A percentile compares a stretch with the other conserved stretches of the same genome.
Evolutionary conservation across 495 filamentous ascomycete species (phyloP).

Genomic region (Neurospora sublineolata): DNA sequence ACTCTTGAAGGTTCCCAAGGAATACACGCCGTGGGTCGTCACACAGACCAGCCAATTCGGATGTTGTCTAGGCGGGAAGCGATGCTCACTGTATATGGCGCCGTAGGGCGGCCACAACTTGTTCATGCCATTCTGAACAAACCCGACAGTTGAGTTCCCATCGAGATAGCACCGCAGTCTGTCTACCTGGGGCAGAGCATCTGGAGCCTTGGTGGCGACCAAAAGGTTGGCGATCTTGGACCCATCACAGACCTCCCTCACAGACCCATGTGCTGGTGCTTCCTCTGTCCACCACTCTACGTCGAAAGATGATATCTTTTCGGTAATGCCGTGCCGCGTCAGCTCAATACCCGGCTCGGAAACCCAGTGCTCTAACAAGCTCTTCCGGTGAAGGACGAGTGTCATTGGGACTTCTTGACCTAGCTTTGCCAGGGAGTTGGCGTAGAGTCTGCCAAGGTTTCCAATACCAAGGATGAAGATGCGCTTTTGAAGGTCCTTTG

Average conservation of each 20-base stretch:
- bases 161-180: conserved; percentile 51
- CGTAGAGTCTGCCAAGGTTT: conserved; percentile 40
- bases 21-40: conserved; percentile 59
- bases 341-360: conserved; percentile 21
- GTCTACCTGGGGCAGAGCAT: conserved; percentile 48
- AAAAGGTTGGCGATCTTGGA: conserved; percentile 60
- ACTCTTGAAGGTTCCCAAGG: conserved; percentile 45
- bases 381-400: conserved; percentile 34
- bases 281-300: conserved; percentile 37
- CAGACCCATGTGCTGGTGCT: conserved; percentile 12
- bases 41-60: conserved; percentile 56
- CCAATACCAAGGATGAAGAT: conserved; percentile 43
- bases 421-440: conserved; percentile 21
- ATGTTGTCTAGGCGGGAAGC: conserved; percentile 33
- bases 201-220: conserved; percentile 55
- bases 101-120: conserved; percentile 53
- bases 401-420: conserved; percentile 29
- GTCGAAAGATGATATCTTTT: conserved; percentile 36
- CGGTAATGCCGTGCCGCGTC: conserved; percentile 19
- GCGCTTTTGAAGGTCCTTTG: conserved; percentile 1
- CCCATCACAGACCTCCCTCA: conserved; percentile 15
- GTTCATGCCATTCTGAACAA: conserved; percentile 79
- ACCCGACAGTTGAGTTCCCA: conserved; percentile 52
- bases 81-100: conserved; percentile 13
- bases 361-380: conserved; percentile 29